These are phyloP conservation scores for Mortierella sp. DNA, from an alignment of 371 early-diverging fungal genomes.

Conservation along the genomic window DNA sequence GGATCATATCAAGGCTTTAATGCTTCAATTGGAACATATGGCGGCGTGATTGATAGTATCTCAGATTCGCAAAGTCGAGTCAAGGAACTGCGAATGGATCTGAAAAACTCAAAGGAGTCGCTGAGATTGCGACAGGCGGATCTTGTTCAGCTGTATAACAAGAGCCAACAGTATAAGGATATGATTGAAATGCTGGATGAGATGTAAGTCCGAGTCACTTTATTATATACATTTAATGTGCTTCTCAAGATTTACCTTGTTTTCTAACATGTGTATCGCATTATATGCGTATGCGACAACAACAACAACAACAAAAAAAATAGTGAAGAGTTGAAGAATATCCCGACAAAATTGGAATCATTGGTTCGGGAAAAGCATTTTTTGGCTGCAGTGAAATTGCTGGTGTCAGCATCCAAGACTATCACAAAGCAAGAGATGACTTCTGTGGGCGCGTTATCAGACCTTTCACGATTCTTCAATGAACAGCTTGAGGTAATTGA, in stretches of 20 bases:
- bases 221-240: no score
- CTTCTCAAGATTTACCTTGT: neutral
- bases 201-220: conserved; percentile 65
- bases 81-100: conserved; percentile 74
- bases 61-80: conserved; percentile 75
- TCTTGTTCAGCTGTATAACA: conserved; percentile 82
- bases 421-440: conserved; percentile 80
- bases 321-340: conserved; percentile 86
- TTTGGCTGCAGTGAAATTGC: conserved; percentile 79
- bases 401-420: conserved; percentile 77
- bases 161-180: conserved; percentile 87
- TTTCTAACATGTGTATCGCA: neutral
- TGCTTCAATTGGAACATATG: conserved; percentile 91
- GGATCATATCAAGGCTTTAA: conserved; percentile 96
- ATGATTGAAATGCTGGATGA: conserved; percentile 82
- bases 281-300: no score
- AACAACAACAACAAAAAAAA: neutral
- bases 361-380: conserved; percentile 85
- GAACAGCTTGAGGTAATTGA: conserved; percentile 73
- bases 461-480: conserved; percentile 77
- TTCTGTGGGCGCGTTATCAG: conserved; percentile 89
- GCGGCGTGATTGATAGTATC: conserved; percentile 89
- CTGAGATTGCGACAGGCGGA: conserved; percentile 80
- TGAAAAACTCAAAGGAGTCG: conserved; percentile 78
- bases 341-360: conserved; percentile 82